phyloP scores from a whole-genome alignment of 2,329 filamentous ascomycete species.

The Colletotrichum scovillei region DNA sequence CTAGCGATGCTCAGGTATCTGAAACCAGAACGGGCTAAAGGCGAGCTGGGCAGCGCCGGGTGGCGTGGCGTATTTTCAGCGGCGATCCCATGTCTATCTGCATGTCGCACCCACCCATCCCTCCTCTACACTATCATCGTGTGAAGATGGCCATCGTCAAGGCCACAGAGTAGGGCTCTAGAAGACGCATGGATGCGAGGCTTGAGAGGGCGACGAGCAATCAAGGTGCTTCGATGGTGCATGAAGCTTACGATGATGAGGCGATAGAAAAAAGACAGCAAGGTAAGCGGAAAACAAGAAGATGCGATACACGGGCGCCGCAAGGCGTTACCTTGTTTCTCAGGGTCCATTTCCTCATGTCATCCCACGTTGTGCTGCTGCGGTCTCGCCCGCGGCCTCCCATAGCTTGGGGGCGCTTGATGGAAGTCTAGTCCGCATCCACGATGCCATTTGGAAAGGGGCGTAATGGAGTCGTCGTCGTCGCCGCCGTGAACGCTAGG shows the following conservation, averaged over 20 bases:
- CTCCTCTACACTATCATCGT: background rate
- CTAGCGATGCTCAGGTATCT: slow-evolving; percentile 25
- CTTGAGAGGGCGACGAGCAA: background rate
- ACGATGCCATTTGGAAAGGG: background rate
- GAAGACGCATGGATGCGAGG: slow-evolving; percentile 17
- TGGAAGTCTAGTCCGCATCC: background rate
- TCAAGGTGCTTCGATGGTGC: slow-evolving; percentile 1
- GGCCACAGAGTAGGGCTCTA: slow-evolving; percentile 11
- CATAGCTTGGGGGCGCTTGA: background rate
- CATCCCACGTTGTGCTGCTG: slow-evolving; percentile 17
- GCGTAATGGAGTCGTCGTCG: background rate
- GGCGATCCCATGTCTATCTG: slow-evolving; percentile 30
- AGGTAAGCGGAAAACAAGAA: background rate
- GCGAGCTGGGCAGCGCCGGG: slow-evolving; percentile 17
- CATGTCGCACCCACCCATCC: slow-evolving; percentile 28
- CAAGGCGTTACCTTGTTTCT: slow-evolving; percentile 21
- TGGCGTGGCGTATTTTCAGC: slow-evolving; percentile 30
- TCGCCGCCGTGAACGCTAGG: background rate
- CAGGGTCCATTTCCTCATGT: slow-evolving; percentile 23
- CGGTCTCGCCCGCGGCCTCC: slow-evolving; percentile 2
- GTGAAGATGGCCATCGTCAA: slow-evolving; percentile 4
- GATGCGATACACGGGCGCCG: slow-evolving; percentile 14
- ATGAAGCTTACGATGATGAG: background rate
- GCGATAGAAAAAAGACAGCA: background rate
- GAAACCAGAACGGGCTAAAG: slow-evolving; percentile 30